Conservation (phyloP, 2,329 filamentous ascomycete genomes). For the Metarhizium sp. region DNA sequence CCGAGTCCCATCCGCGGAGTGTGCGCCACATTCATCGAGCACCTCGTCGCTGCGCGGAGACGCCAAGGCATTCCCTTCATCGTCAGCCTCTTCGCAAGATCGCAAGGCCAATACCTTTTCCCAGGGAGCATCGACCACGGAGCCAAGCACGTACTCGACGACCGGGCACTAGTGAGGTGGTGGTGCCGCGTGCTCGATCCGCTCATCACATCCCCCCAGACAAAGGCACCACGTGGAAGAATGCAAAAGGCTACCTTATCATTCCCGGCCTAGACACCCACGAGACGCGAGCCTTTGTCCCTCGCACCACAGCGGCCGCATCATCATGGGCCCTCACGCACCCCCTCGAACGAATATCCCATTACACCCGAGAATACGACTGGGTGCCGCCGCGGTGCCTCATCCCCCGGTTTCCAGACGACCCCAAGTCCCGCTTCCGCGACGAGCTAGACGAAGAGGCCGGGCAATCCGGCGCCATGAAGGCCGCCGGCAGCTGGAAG, state of each 20-base stretch:
- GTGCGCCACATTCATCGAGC: conserved; percentile 64
- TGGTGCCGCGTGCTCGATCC: conserved; percentile 87
- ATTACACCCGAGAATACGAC: conserved; percentile 49
- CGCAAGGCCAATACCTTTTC: conserved; percentile 91
- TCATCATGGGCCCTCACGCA: conserved; percentile 60
- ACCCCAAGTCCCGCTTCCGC: conserved; percentile 85
- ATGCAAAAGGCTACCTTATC: conserved; percentile 68
- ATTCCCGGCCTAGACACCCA: conserved; percentile 79
- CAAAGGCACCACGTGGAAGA: conserved; percentile 18
- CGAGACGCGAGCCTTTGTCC: conserved; percentile 73
- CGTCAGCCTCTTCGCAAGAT: conserved; percentile 82
- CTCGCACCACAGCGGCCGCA: conserved; percentile 35
- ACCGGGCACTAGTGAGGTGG: conserved; percentile 85
- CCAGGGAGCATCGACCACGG: conserved; percentile 79
- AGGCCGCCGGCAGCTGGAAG: conserved; percentile 64
- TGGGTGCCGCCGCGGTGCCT: conserved; percentile 70
- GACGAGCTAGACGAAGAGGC: conserved; percentile 83
- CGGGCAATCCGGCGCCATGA: conserved; percentile 43
- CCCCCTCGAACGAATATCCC: conserved; percentile 56
- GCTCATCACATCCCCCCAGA: conserved; percentile 42
- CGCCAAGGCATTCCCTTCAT: conserved; percentile 59
- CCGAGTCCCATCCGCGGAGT: conserved; percentile 67
- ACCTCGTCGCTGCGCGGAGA: conserved; percentile 59
- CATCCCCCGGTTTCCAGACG: conserved; percentile 86
- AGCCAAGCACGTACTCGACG: conserved; percentile 85